Evolutionary conservation across 345 rosid genomes (phyloP).

Genomic region (Kandelia obovata): DNA sequence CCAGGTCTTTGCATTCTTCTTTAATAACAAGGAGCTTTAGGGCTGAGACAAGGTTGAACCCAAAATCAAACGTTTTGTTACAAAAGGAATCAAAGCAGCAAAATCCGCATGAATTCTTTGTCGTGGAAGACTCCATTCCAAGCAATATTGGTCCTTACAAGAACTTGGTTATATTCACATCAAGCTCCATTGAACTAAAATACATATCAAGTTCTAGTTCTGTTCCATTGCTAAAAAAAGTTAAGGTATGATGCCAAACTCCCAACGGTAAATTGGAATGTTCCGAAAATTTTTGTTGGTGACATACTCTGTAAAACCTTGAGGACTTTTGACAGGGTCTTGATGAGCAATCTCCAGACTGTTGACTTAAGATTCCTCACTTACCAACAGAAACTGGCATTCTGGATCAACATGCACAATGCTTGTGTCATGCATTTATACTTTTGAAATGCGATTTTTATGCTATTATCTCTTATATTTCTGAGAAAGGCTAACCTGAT

Average conservation of each 20-base stretch:
- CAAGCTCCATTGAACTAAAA: constrained; percentile 73
- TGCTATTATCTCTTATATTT: not conserved
- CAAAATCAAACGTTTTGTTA: constrained; percentile 43
- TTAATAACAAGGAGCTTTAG: constrained; percentile 69
- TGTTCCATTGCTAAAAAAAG: constrained; percentile 57
- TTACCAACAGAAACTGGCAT: constrained; percentile 35
- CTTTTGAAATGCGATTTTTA: not conserved
- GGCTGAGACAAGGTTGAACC: constrained; percentile 45
- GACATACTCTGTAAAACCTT: not conserved
- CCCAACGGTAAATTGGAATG: not conserved
- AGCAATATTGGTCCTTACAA: constrained; percentile 90
- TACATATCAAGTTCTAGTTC: constrained; percentile 80
- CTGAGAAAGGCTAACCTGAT: constrained; percentile 12
- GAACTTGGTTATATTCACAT: constrained; percentile 78
- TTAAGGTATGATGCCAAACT: constrained; percentile 50
- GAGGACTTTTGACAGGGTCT: constrained; percentile 41
- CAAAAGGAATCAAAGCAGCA: constrained; percentile 76
- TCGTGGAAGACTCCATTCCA: constrained; percentile 68
- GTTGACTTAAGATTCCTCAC: constrained; percentile 64
- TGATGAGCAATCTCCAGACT: constrained; percentile 67
- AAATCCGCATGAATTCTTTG: constrained; percentile 79
- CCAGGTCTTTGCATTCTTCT: constrained; percentile 55
- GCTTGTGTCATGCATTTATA: constrained; percentile 97
- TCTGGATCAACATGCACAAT: constrained; percentile 49
- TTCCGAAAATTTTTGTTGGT: not conserved